These are phyloP conservation scores for Calonectria leucothoes DNA, from an alignment of 2,329 filamentous ascomycete genomes.

Conservation along the genomic window DNA sequence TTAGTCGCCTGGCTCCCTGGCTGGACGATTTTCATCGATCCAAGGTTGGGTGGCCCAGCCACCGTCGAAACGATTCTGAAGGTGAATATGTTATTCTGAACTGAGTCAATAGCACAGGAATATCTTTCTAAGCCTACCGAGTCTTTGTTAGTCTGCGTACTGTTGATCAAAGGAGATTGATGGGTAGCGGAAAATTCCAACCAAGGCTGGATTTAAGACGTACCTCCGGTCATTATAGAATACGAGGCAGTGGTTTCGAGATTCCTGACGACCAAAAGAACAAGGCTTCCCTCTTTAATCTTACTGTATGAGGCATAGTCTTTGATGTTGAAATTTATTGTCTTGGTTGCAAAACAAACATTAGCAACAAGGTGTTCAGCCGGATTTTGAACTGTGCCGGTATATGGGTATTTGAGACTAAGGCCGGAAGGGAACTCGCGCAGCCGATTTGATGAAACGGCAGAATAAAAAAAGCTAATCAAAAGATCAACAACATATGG, in stretches of 20 bases:
- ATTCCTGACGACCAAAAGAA: constrained; percentile 28
- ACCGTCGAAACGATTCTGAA: constrained; percentile 30
- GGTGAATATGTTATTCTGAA: neutral
- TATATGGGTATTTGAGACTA: constrained; percentile 47
- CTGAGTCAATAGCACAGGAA: constrained; percentile 30
- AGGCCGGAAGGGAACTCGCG: constrained; percentile 59
- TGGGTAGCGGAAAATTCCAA: neutral
- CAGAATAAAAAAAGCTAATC: constrained; percentile 81
- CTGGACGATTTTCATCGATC: neutral
- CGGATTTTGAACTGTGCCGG: constrained; percentile 7
- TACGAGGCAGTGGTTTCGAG: neutral
- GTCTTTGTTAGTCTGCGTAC: neutral
- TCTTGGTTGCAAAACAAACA: constrained; percentile 25
- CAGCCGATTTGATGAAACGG: constrained; percentile 55
- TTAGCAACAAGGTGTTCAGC: constrained; percentile 15
- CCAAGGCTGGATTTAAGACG: neutral
- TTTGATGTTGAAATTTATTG: constrained; percentile 23
- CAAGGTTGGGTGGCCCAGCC: neutral
- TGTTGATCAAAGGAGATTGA: neutral
- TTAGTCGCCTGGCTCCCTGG: constrained; percentile 7
- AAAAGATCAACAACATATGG: constrained; percentile 88
- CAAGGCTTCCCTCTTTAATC: constrained; percentile 30
- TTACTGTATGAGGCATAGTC: constrained; percentile 28
- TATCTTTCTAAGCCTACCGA: constrained; percentile 31
- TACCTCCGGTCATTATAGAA: constrained; percentile 25